Evolutionary conservation across 1,284 basidiomycete genomes (phyloP), one percentile per base, ranked within the genome.

Genomic region (Papiliotrema fonsecae): DNA sequence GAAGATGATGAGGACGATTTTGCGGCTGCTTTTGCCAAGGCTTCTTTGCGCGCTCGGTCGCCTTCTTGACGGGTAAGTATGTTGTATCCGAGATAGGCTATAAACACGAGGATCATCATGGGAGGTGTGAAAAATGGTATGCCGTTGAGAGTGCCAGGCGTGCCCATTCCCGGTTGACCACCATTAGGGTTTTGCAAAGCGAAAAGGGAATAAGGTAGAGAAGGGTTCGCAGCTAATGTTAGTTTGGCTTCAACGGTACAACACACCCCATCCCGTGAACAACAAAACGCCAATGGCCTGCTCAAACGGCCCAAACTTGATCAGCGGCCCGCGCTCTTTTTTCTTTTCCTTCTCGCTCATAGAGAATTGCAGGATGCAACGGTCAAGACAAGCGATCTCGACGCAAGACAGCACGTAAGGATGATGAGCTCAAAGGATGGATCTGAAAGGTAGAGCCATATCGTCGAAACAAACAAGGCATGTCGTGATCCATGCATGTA

Each of bases 301-400:
- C 52, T 66, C 64, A 30, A 66, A 52, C 11, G 64, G 64, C 1
- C 64, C 64, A 41, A 66, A 57, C 25, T 52, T 56, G 51, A 66
- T 52, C 39, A 48, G 47, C 27, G 47, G 43, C 18, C 41, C 42
- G 42, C 55, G 51, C 44, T 58, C 49, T 18, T 52, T 49, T 42
- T 52, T 57, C 22, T 53, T 43, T 19, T 55, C 47, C 37, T 56
- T 50, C 43, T 57, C 50, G 34, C 36, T 47, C 18, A 58, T 35
- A 52, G 56, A 58, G 38, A 25, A 42, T 38, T 16, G n/a, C 2
- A 34, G 14, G 9, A 6, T n/a, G 48, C 10, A 25, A 32, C 18
- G n/a, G 26, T 41, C 10, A 10, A 19, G 27, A 21, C 5, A 21
- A 19, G 38, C 11, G 10, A 32, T 13, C n/a, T n/a, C n/a, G n/a